These are phyloP conservation scores for Kwoniella shivajii DNA, from an alignment of 1,284 basidiomycete genomes.

Conservation along the genomic window DNA sequence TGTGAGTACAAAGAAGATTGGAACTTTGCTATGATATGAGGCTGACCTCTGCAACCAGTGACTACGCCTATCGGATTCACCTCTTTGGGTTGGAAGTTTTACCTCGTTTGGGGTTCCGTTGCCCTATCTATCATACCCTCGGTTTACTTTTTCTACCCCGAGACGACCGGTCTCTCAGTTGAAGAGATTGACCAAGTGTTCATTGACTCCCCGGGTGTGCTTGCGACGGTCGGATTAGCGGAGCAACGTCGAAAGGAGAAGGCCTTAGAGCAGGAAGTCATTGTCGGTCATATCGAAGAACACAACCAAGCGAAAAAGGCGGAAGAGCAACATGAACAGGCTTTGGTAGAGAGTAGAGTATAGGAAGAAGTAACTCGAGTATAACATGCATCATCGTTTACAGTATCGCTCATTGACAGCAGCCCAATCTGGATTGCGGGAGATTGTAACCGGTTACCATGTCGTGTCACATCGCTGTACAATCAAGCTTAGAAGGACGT, in stretches of 20 bases:
- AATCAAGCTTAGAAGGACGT: too few species aligned
- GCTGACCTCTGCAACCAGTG: constrained; percentile 1
- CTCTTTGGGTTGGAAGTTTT: constrained; percentile 29
- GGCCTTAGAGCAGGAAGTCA: background rate
- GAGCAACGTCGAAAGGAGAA: constrained; percentile 17
- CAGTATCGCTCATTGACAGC: too few species aligned
- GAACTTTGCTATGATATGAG: background rate
- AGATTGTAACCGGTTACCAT: too few species aligned
- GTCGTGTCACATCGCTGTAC: too few species aligned
- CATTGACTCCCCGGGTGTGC: constrained; percentile 23
- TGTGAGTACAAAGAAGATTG: constrained; percentile 3
- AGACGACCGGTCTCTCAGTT: constrained; percentile 35
- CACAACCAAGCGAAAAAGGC: background rate
- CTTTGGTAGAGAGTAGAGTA: constrained; percentile 1
- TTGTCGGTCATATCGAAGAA: background rate
- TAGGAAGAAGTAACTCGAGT: too few species aligned
- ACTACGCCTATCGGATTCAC: constrained; percentile 32
- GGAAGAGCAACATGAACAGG: constrained; percentile 6
- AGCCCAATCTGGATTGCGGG: too few species aligned
- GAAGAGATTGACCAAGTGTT: constrained; percentile 38
- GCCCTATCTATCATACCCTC: constrained; percentile 27
- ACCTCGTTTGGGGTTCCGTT: constrained; percentile 30
- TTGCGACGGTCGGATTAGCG: constrained; percentile 17
- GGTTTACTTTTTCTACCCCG: constrained; percentile 40
- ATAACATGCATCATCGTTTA: too few species aligned